phyloP scores from a whole-genome alignment of 2,329 filamentous ascomycete genomes.

The Beauveria sp. region DNA sequence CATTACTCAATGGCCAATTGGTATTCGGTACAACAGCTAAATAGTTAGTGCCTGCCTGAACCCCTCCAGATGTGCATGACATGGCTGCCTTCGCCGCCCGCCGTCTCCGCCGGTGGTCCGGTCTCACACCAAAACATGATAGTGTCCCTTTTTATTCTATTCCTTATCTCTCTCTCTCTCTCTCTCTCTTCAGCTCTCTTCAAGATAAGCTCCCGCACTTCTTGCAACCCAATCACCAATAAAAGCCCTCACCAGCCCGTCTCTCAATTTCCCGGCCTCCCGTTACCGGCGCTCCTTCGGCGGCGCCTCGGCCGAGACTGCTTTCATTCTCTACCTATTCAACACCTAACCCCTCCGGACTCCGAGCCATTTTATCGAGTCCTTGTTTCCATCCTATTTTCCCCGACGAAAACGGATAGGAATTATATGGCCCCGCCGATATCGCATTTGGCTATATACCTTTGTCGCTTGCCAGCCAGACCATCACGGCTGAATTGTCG shows the following conservation, averaged over 20 bases:
- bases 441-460: background rate
- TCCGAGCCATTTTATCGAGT: background rate
- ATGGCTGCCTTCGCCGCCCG: background rate
- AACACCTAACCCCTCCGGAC: background rate
- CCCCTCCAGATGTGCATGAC: background rate
- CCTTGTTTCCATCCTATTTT: background rate
- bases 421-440: background rate
- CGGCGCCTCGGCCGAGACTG: slow-evolving; percentile 4
- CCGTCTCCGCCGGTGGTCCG: background rate
- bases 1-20: background rate
- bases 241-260: background rate
- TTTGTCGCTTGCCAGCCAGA: background rate
- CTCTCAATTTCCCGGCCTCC: background rate
- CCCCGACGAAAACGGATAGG: background rate
- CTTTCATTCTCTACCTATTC: background rate
- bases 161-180: background rate
- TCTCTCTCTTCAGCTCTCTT: too few relatives aligned
- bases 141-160: background rate
- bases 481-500: background rate
- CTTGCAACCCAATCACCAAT: background rate
- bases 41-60: background rate
- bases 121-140: background rate
- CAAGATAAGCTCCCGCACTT: background rate
- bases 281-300: slow-evolving; percentile 1
- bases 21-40: background rate